phyloP scores from a whole-genome alignment of 1,284 basidiomycete genomes.

The Pseudozyma hubeiensis region DNA sequence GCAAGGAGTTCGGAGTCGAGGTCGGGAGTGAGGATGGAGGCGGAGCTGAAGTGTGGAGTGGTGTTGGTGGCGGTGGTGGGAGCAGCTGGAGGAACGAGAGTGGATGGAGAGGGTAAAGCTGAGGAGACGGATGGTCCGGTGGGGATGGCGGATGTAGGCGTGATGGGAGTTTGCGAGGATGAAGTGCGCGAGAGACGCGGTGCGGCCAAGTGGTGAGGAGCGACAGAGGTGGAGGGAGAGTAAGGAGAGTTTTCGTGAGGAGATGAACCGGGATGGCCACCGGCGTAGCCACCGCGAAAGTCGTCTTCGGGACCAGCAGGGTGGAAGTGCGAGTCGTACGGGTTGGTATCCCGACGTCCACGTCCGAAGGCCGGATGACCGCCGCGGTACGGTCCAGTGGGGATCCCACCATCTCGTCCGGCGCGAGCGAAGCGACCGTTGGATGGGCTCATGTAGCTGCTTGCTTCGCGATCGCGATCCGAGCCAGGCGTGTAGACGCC shows the following conservation, averaged over 20 bases:
- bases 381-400: slow-evolving; percentile 24
- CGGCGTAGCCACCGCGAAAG: slow-evolving; percentile 9
- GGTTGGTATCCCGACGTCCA: slow-evolving; percentile 24
- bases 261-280: slow-evolving; percentile 18
- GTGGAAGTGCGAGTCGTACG: slow-evolving; percentile 18
- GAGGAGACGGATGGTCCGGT: slow-evolving; percentile 6
- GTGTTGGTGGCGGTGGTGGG: neutral
- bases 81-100: neutral
- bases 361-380: slow-evolving; percentile 31
- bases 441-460: slow-evolving; percentile 25
- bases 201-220: slow-evolving; percentile 8
- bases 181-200: slow-evolving; percentile 37
- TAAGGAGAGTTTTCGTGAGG: slow-evolving; percentile 34
- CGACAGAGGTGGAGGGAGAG: slow-evolving; percentile 24
- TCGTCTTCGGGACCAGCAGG: slow-evolving; percentile 5
- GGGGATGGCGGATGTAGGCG: slow-evolving; percentile 11
- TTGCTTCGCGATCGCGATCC: slow-evolving; percentile 26
- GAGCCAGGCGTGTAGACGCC: slow-evolving; percentile 29
- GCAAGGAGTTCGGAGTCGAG: slow-evolving; percentile 34
- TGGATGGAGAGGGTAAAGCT: slow-evolving; percentile 14
- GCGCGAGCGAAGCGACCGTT: slow-evolving; percentile 8
- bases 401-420: slow-evolving; percentile 12
- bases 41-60: slow-evolving; percentile 17
- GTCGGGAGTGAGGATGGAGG: slow-evolving; percentile 24
- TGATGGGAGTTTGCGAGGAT: slow-evolving; percentile 26